Percentiles rank a stretch among this genome's conserved stretches.
Conservation (phyloP, 2,329 filamentous ascomycete genomes). For the Nemania serpens region DNA sequence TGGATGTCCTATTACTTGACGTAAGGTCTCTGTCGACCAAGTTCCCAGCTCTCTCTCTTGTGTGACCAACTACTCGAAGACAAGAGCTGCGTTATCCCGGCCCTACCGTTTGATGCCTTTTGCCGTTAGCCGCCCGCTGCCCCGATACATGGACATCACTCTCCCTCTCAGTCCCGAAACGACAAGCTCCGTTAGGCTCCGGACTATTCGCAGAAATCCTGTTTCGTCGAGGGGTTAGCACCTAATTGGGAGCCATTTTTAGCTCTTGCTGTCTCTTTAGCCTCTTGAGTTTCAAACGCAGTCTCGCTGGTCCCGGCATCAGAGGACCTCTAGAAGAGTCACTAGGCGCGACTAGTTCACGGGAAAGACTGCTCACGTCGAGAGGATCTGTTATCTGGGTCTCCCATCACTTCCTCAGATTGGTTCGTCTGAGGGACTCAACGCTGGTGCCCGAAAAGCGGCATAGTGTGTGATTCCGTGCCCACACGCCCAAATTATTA, state of each 20-base stretch:
- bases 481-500: not conserved
- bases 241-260: too few relatives aligned
- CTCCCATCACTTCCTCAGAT: not conserved
- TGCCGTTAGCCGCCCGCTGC: constrained; percentile 12
- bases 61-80: not conserved
- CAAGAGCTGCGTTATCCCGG: constrained; percentile 3
- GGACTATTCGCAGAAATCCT: constrained; percentile 12
- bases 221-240: constrained; percentile 4
- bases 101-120: constrained; percentile 20
- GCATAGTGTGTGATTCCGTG: not conserved
- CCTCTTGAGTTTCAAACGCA: constrained; percentile 20
- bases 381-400: not conserved
- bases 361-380: not conserved
- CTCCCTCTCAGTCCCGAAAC: constrained; percentile 2
- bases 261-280: constrained; percentile 13
- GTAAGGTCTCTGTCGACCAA: constrained; percentile 1
- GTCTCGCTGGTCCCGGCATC: not conserved
- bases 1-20: not conserved
- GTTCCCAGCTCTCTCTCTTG: constrained; percentile 6
- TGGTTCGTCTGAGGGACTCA: not conserved
- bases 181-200: constrained; percentile 13
- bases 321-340: not conserved
- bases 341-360: not conserved
- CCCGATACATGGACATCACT: constrained; percentile 24
- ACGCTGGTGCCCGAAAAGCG: not conserved